Conservation (phyloP, 139 green algal species). For the Chlamydomonas sphaeroides region DNA sequence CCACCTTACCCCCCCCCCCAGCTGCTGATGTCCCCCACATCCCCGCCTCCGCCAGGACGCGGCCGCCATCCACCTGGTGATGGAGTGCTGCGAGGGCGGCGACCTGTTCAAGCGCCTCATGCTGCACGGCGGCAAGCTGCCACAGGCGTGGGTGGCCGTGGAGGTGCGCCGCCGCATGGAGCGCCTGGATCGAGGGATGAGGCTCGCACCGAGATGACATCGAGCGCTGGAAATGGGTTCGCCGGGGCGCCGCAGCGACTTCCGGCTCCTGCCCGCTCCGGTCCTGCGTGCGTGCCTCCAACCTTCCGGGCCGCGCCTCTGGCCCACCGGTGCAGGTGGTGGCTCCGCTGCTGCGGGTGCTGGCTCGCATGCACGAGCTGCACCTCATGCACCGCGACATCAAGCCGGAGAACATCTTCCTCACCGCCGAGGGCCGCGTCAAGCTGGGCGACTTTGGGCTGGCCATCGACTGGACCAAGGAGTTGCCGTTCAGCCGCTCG, state of each 20-base stretch:
- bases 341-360: conserved; percentile 78
- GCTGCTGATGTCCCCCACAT: too few relatives aligned
- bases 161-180: too few relatives aligned
- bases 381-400: conserved; percentile 81
- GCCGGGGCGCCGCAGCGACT: neutral
- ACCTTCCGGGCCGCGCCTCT: neutral
- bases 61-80: conserved; percentile 72
- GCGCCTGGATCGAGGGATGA: too few relatives aligned
- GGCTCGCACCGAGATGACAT: too few relatives aligned
- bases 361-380: conserved; percentile 73
- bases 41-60: too few relatives aligned
- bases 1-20: too few relatives aligned
- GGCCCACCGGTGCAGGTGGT: conserved; percentile 74
- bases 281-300: neutral
- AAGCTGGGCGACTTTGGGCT: conserved; percentile 85
- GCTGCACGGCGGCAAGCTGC: conserved; percentile 66
- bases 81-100: conserved; percentile 80
- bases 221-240: too few relatives aligned
- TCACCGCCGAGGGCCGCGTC: conserved; percentile 61
- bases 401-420: conserved; percentile 91
- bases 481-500: conserved; percentile 81
- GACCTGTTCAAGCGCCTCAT: conserved; percentile 87
- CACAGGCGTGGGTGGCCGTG: conserved; percentile 76
- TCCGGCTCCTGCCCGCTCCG: neutral
- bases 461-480: conserved; percentile 74